Base-by-base conservation (phyloP, 495 filamentous ascomycete species). In the Aspergillus incahuasiensis region DNA sequence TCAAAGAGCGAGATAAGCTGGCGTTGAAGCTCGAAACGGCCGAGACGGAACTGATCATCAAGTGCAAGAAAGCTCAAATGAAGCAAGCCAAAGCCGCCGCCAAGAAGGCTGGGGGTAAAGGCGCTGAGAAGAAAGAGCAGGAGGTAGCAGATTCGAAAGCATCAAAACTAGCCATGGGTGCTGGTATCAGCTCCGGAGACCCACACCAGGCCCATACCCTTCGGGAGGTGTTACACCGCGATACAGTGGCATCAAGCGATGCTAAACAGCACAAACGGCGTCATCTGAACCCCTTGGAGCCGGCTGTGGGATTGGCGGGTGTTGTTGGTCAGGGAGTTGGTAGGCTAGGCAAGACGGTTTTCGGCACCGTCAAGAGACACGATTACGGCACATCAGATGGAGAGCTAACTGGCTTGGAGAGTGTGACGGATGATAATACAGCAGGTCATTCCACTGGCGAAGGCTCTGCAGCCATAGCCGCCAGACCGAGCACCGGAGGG, bases 111-210 rank as follows among this genome's bases (percentile, higher is more conserved):
- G 79, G 79, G n/a, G 77, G 78, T 48, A 73, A 74, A 55, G 59
- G 41, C 64, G 61, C 71, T 20, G 70, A 94, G 62, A 71, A 76
- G 32, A 76, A 79, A 39, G 54, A 56, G 30, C 42, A 56, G 18
- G 38, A 56, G n/a, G 16, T 15, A 11, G 34, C 54, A 13, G 46
- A 50, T 44, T 25, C 54, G 6, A 56, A 45, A 45, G 87, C 83
- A 24, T 73, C 82, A 34, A 69, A 78, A 30, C 74, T 88, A 47
- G 87, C 85, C 9, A 80, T 87, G 60, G 82, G 79, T 20, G 73
- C 78, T 50, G 95, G 95, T 54, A 66, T 92, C 54, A 94, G 85
- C 63, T 84, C 87, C n/a, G 92, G 91, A 48, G 80, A 92, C 56
- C 89, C 89, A 54, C 87, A 95, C 56, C 81, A 94, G 59, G 86